Conservation (phyloP, 768 basidiomycete species). For the Kwoniella europaea region DNA sequence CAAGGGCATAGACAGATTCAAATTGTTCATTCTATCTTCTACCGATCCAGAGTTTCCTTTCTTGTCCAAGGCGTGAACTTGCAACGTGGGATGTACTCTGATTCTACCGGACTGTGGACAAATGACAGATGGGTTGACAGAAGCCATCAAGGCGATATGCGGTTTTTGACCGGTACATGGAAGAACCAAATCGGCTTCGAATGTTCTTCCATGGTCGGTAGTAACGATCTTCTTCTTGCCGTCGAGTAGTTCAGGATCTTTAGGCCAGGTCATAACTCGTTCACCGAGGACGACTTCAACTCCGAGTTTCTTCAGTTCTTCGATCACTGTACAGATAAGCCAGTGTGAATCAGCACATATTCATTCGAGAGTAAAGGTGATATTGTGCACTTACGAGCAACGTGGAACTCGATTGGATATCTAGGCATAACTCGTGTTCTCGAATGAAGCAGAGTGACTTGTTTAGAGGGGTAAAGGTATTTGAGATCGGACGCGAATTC, state of each 20-base stretch:
- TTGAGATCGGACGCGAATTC: constrained; percentile 60
- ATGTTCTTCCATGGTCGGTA: constrained; percentile 50
- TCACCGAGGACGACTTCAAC: constrained; percentile 51
- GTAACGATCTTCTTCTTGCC: constrained; percentile 43
- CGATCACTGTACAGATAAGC: constrained; percentile 31
- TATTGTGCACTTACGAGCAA: constrained; percentile 39
- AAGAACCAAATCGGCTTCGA: constrained; percentile 54
- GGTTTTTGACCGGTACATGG: constrained; percentile 58
- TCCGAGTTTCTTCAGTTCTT: constrained; percentile 41
- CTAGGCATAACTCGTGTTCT: constrained; percentile 56
- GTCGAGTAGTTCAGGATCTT: constrained; percentile 38
- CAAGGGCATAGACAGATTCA: constrained; percentile 21
- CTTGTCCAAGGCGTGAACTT: constrained; percentile 37
- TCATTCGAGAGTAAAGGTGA: not conserved
- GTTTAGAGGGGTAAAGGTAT: constrained; percentile 54
- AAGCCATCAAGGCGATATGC: constrained; percentile 49
- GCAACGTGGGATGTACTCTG: constrained; percentile 48
- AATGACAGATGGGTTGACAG: constrained; percentile 46
- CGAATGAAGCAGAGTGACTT: constrained; percentile 59
- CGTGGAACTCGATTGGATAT: constrained; percentile 57
- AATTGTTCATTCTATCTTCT: constrained; percentile 28
- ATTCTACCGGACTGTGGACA: constrained; percentile 43
- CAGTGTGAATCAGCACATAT: not conserved
- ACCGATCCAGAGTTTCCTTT: constrained; percentile 18
- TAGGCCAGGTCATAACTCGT: constrained; percentile 46